These are phyloP conservation scores for Ogataea saltuana DNA, from an alignment of 805 yeast species.

Conservation along the genomic window DNA sequence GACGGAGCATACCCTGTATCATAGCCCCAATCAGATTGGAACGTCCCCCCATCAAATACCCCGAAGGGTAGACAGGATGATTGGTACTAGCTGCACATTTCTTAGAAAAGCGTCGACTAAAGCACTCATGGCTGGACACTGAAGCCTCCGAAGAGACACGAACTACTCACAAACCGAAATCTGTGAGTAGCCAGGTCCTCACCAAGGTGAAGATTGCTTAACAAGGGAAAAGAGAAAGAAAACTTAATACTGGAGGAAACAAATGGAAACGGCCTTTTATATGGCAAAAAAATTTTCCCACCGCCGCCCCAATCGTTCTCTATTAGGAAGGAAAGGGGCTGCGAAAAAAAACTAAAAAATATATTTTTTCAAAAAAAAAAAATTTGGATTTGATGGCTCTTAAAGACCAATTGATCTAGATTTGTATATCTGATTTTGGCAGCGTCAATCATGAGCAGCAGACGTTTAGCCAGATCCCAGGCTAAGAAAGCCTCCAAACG, in stretches of 20 bases:
- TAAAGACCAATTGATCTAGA: no score
- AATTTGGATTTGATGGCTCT: no score
- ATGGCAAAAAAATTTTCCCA: slow-evolving; percentile 6
- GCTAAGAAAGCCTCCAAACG: slow-evolving; percentile 30
- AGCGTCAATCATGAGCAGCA: slow-evolving; percentile 27
- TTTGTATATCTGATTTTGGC: no score
- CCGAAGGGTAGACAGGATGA: slow-evolving; percentile 30
- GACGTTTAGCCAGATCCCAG: slow-evolving; percentile 36
- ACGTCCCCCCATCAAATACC: slow-evolving; percentile 33
- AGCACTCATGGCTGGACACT: slow-evolving; percentile 32
- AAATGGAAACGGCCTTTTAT: no score
- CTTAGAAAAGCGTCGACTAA: slow-evolving; percentile 34
- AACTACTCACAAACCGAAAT: slow-evolving; percentile 20
- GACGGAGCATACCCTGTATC: slow-evolving; percentile 92
- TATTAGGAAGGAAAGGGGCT: slow-evolving; percentile 12
- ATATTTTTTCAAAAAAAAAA: background rate
- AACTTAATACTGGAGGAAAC: background rate
- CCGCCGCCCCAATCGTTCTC: slow-evolving; percentile 1
- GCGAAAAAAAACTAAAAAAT: background rate
- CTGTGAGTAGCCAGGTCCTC: slow-evolving; percentile 26
- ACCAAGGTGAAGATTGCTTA: slow-evolving; percentile 44
- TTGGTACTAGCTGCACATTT: slow-evolving; percentile 38
- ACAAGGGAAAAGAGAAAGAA: slow-evolving; percentile 12
- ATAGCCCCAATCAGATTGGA: slow-evolving; percentile 34
- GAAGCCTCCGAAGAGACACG: slow-evolving; percentile 28